These are phyloP conservation scores for Ceriops zippeliana DNA, from an alignment of 345 rosid genomes.

Conservation along the genomic window DNA sequence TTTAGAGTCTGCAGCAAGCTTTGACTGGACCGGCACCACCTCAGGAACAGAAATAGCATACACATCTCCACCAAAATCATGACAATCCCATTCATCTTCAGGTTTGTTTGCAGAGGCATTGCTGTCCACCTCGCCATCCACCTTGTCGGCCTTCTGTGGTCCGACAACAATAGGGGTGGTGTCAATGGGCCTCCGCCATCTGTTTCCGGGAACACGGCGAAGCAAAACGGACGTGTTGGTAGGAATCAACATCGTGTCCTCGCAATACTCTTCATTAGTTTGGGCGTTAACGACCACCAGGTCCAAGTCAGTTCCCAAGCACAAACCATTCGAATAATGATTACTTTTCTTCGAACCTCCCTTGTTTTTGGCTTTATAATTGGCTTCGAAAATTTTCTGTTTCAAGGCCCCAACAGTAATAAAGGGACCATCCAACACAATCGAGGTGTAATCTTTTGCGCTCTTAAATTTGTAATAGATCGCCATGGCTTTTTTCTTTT, in stretches of 20 bases:
- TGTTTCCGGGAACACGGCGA: conserved; percentile 89
- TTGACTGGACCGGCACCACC: conserved; percentile 49
- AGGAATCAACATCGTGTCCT: conserved; percentile 91
- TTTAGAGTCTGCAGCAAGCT: conserved; percentile 24
- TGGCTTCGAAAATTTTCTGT: conserved; percentile 79
- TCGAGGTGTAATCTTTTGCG: conserved; percentile 91
- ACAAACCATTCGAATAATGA: conserved; percentile 75
- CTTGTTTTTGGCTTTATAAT: too few species aligned
- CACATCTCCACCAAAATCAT: conserved; percentile 94
- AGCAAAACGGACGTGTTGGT: conserved; percentile 92
- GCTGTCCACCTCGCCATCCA: too few species aligned
- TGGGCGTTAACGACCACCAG: conserved; percentile 96
- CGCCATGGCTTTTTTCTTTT: conserved; percentile 46
- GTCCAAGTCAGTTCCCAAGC: conserved; percentile 95
- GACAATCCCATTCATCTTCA: conserved; percentile 57
- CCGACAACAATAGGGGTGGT: conserved; percentile 16
- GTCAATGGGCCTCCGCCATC: conserved; percentile 91
- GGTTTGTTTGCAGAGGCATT: too few species aligned
- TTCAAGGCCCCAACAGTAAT: conserved; percentile 91
- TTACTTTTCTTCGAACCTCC: too few species aligned
- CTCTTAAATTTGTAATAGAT: conserved; percentile 99
- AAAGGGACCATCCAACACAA: conserved; percentile 91
- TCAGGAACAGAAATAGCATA: conserved; percentile 67
- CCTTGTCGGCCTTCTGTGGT: too few species aligned
- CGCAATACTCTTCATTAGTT: conserved; percentile 93